phyloP scores from a whole-genome alignment of 2,329 filamentous ascomycete species.

The Periconia sp. region DNA sequence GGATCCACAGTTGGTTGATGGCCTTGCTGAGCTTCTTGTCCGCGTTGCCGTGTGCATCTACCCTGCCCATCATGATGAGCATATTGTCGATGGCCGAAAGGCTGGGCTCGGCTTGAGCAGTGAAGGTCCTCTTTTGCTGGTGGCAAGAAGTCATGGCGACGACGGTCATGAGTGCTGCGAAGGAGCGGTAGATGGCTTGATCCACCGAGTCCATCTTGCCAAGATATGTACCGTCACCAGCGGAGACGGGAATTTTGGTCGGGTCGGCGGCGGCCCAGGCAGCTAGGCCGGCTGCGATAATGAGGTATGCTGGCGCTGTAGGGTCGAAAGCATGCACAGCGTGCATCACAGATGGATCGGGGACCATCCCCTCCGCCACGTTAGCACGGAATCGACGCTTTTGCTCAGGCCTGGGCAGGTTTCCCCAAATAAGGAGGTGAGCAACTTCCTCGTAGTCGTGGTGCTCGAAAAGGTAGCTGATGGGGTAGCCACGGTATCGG shows the following conservation, averaged over 20 bases:
- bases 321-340: slow-evolving; percentile 52
- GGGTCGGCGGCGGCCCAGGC: slow-evolving; percentile 46
- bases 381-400: slow-evolving; percentile 54
- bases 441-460: slow-evolving; percentile 59
- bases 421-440: slow-evolving; percentile 60
- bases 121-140: slow-evolving; percentile 58
- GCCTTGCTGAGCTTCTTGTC: slow-evolving; percentile 58
- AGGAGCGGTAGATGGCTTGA: slow-evolving; percentile 60
- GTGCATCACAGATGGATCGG: slow-evolving; percentile 19
- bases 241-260: slow-evolving; percentile 8
- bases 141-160: slow-evolving; percentile 61
- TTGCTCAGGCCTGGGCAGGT: slow-evolving; percentile 54
- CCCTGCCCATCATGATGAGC: slow-evolving; percentile 58
- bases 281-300: slow-evolving; percentile 46
- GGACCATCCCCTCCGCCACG: slow-evolving; percentile 10
- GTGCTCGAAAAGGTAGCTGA: slow-evolving; percentile 55
- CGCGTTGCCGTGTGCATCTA: slow-evolving; percentile 55
- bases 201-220: slow-evolving; percentile 54
- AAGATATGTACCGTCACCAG: slow-evolving; percentile 54
- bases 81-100: slow-evolving; percentile 60
- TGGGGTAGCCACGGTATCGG: slow-evolving; percentile 60
- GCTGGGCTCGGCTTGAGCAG: slow-evolving; percentile 53
- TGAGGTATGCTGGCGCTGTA: slow-evolving; percentile 45
- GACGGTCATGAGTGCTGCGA: slow-evolving; percentile 59
- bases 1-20: slow-evolving; percentile 61